Evolutionary conservation across 192 early-diverging fungal genomes (phyloP), one percentile per base, ranked within the genome.

Genomic region (Pilobolus umbonatus): DNA sequence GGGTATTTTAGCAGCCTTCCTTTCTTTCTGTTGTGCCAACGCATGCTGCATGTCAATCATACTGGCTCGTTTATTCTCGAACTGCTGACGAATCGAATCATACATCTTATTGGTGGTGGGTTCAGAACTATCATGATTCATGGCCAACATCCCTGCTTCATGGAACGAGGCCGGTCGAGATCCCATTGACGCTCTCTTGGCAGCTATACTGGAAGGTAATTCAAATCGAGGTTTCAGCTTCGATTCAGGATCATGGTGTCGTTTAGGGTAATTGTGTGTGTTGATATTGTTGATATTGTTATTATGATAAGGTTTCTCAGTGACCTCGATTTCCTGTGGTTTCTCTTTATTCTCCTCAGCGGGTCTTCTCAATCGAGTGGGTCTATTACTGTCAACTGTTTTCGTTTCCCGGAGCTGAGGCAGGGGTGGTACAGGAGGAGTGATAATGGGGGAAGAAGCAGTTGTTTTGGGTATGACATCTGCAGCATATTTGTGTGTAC

Each of bases 121-220:
- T n/a, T n/a, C n/a, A n/a, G n/a, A n/a, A n/a, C n/a, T n/a, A n/a
- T n/a, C n/a, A n/a, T n/a, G 19, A 42, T 42, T 42, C 11, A 42
- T 17, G 19, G 14, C 39, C 39, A 42, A 17, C 14, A 42, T 17
- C 19, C 34, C 19, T 15, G 12, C 14, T 7, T 54, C 52, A 36
- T 54, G 52, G 15, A 54, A 54, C 1, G 52, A 54, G 4, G 35
- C 21, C 7, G 52, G 35, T 36, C 52, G 35, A 38, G 52, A 54
- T 5, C 52, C 44, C 45, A 59, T 30, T 11, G 67, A 68, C 11
- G 53, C 30, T 14, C 67, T 60, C 25, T 68, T 68, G 0, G 60
- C 54, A 29, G 48, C 40, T 45, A 68, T 68, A 17, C 21, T 51
- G n/a, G 67, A 62, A 5, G 67, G 67, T 22, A 55, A 38, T 34